Evolutionary conservation across 2,329 filamentous ascomycete species (phyloP), one percentile per base, ranked within the genome.

Genomic region (Leptographium galeiforme): DNA sequence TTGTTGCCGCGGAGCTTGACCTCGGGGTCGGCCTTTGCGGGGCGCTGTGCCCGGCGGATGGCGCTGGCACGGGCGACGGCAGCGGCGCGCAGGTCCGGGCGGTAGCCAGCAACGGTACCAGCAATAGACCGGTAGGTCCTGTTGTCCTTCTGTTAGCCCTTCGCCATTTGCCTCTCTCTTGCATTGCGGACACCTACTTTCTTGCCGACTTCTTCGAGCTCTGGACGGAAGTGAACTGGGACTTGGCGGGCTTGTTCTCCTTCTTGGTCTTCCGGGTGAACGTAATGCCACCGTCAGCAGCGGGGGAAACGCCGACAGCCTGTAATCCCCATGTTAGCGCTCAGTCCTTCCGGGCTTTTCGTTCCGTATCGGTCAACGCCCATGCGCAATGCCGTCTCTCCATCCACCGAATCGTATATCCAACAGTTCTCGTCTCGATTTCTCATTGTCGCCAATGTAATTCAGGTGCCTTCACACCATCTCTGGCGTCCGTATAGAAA

Each of bases 61-160:
- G 89, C 89, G 66, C 84, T 89, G 68, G 86, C 89, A 67, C 93
- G 88, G 72, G 89, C 77, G 66, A 97, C 84, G 64, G 91, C 90
- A 65, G 77, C 77, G 66, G 79, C 73, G 63, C 85, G 85, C 72
- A 90, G 78, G 69, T 91, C 87, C 65, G 78, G 66, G 64, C 87
- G 87, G 85, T 97, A 98, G 68, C 84, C 81, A 69, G 79, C 79
- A 82, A 89, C 89, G 71, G 89, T 85, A 64, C 84, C 82, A 74
- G 89, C 89, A 69, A 97, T 82, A 65, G 79, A 79, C 77, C 86
- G 87, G 84, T 90, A 97, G 75, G 86, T 85, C 81, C 89, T 93
- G 61, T 50, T 41, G 18, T 19, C 7, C 2, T 19, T 18, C 47
- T 19, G 45, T 46, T 30, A 14, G 2, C 33, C 25, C 30, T 39